Base-by-base conservation (phyloP, 2,329 filamentous ascomycete genomes). In the Chrysoporthe cubensis region DNA sequence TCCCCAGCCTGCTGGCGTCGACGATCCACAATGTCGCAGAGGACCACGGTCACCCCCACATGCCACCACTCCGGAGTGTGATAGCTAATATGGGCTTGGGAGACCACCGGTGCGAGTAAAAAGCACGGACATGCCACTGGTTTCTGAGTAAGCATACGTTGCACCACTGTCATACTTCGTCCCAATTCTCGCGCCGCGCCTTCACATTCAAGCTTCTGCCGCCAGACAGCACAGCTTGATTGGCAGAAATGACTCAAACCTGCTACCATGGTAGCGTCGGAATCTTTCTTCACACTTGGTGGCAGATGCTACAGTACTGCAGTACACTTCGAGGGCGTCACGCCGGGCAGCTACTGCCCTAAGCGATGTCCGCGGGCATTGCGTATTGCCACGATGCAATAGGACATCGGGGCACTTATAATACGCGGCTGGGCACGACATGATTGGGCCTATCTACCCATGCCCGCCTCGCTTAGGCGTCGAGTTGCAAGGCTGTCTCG, bases 401-500 rank as follows among this genome's bases (percentile, higher is more conserved):
- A 26, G 44, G 34, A 37, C 59, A 40, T 7, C 26, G 26, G 26
- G 26, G 26, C 26, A 26, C 26, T 26, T 40, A 40, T 9, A 62
- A 37, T 2, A 46, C 32, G 44, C 26, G 42, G 44, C 59, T 62
- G 21, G n/a, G 44, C 21, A 46, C 26, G 42, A 46, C 14, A n/a
- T 37, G 18, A 50, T 48, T 52, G 44, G 32, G 14, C 43, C 43
- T 6, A 16, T 57, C 16, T 18, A 32, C 21, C 37, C 21, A 2
- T 14, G n/a, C 48, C 37, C 34, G 43, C 44, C 40, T 62, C 60
- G 60, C 32, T 50, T 56, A 54, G 48, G 37, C 21, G 46, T 54
- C 34, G 32, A 54, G 9, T 7, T 57, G 48, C 58, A 48, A 62
- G 66, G 52, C 40, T 65, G 57, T 65, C 63, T 67, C 66, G 62